Evolutionary conservation across 345 rosid species (phyloP).

Genomic region (Eutrema japonicum): DNA sequence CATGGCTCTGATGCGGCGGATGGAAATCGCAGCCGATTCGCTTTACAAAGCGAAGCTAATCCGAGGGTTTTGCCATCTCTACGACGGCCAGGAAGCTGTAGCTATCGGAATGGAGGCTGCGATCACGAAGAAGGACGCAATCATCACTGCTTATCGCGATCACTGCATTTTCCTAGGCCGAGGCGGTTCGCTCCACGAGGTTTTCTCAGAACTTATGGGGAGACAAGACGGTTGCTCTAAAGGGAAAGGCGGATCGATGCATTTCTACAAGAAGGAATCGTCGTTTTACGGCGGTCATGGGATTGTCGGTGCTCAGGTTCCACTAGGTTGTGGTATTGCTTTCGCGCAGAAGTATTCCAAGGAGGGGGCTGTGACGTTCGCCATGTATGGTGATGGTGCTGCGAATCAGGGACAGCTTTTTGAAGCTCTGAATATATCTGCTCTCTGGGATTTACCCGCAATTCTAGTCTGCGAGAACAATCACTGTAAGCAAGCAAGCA

Average conservation of each 20-base stretch:
- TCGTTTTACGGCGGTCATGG: conserved; percentile 95
- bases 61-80: conserved; percentile 97
- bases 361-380: conserved; percentile 84
- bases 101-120: conserved; percentile 97
- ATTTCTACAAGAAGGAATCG: conserved; percentile 85
- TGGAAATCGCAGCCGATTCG: conserved; percentile 98
- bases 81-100: conserved; percentile 97
- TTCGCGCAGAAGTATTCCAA: conserved; percentile 92
- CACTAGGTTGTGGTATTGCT: conserved; percentile 91
- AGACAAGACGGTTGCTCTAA: conserved; percentile 80
- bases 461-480: conserved; percentile 96
- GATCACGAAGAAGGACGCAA: conserved; percentile 78
- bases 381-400: conserved; percentile 94
- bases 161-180: conserved; percentile 87
- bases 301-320: conserved; percentile 96
- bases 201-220: conserved; percentile 94
- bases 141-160: conserved; percentile 92
- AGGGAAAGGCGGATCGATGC: conserved; percentile 99
- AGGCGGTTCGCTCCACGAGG: conserved; percentile 74
- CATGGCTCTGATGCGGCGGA: conserved; percentile 92
- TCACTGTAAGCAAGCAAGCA: conserved; percentile 60
- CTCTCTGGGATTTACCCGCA: conserved; percentile 95
- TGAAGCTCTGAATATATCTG: conserved; percentile 89
- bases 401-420: conserved; percentile 98
- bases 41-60: conserved; percentile 98